Base-by-base conservation (phyloP, 108 stramenopile genomes). In the Craspedostauros australis region DNA sequence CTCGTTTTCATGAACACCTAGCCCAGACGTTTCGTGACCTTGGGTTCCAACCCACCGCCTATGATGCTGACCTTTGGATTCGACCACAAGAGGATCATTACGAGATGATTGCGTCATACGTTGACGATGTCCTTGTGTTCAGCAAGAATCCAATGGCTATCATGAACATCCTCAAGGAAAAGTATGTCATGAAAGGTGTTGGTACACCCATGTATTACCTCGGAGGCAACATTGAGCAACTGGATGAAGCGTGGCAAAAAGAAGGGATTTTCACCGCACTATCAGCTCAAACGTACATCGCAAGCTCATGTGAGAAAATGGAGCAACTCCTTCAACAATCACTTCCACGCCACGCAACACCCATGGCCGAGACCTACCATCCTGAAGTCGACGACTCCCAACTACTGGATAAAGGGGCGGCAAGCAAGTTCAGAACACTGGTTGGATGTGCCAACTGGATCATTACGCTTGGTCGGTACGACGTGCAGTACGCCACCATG, bases 391-490 rank as follows among this genome's bases (percentile, higher is more conserved):
- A n/a, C n/a, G n/a, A n/a, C n/a, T n/a, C n/a, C n/a, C n/a, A n/a
- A n/a, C n/a, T n/a, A n/a, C n/a, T n/a, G n/a, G n/a, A n/a, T n/a
- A n/a, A n/a, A n/a, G n/a, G 14, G 2, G 47, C 34, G 5, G 20
- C 14, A 8, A 36, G 5, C 3, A 42, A 53, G 15, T 70, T 53
- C 41, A 47, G 38, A n/a, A 19, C 32, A 2, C 28, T 58, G 7
- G 29, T 70, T 36, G 68, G 68, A 0, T 24, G 25, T 20, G 19
- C 41, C 1, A 39, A 50, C 2, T 72, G 71, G 71, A 33, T 41
- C 18, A 22, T 65, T 5, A 45, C 50, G 28, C 29, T 76, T 6
- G 75, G 75, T 0, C 9, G 69, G 11, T 40, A 62, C 47, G 76
- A 77, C 43, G 55, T 77, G 8, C 15, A n/a, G n/a, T 55, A 28